These are phyloP conservation scores for Globisporangium lucens DNA, from an alignment of 352 stramenopile genomes.

Conservation along the genomic window DNA sequence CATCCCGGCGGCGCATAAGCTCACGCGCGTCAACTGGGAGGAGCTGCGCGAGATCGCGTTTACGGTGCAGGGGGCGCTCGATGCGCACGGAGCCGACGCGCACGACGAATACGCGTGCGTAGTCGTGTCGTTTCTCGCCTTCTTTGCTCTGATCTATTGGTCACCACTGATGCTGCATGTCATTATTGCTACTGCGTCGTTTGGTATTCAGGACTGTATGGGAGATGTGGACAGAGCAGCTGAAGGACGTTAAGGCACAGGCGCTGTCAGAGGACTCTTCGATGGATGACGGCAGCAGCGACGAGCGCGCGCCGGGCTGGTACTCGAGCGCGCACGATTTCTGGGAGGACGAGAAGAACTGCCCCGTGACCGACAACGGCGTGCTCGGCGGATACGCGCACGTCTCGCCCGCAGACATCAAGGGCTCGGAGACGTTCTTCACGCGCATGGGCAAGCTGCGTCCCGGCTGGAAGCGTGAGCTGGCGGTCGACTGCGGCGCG, in stretches of 20 bases:
- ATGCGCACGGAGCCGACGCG: slow-evolving; percentile 42
- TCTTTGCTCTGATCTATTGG: background rate
- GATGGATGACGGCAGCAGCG: background rate
- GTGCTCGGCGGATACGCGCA: slow-evolving; percentile 91
- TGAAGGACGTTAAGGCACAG: slow-evolving; percentile 34
- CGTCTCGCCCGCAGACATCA: slow-evolving; percentile 78
- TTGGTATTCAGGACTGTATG: slow-evolving; percentile 45
- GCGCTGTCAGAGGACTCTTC: background rate
- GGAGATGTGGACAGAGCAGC: slow-evolving; percentile 69
- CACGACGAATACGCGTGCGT: slow-evolving; percentile 65
- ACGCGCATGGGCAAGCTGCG: slow-evolving; percentile 39
- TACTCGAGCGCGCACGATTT: slow-evolving; percentile 76
- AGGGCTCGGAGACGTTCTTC: slow-evolving; percentile 66
- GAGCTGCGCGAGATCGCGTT: slow-evolving; percentile 44
- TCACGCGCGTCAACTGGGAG: slow-evolving; percentile 52
- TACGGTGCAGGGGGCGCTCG: slow-evolving; percentile 60
- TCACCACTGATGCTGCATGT: background rate
- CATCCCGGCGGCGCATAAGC: slow-evolving; percentile 23
- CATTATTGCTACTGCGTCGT: background rate
- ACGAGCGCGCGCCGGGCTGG: slow-evolving; percentile 37
- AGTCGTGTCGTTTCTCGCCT: background rate
- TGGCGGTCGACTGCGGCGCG: slow-evolving; percentile 78
- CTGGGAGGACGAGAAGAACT: slow-evolving; percentile 90
- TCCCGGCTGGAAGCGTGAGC: slow-evolving; percentile 44
- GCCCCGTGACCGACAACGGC: slow-evolving; percentile 89